Evolutionary conservation across 306 rosid genomes (phyloP).

Genomic region (Ziziphus jujuba): DNA sequence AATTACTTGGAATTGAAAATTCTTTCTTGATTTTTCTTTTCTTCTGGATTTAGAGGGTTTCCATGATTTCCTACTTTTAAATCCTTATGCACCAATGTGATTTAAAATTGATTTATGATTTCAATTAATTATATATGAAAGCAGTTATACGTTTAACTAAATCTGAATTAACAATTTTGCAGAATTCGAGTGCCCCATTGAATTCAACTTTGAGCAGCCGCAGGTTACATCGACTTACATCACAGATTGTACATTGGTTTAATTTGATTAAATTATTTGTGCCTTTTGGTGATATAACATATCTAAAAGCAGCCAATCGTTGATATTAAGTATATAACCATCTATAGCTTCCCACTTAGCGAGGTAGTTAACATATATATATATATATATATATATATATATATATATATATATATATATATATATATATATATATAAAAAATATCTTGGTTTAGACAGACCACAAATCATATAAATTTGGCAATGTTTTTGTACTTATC

Average conservation of each 20-base stretch:
- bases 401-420: no score
- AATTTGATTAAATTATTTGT: background rate
- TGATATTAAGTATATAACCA: background rate
- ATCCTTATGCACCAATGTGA: background rate
- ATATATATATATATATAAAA: no score
- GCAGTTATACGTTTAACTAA: slow-evolving; percentile 13
- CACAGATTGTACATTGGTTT: background rate
- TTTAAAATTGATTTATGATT: background rate
- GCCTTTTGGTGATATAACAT: background rate
- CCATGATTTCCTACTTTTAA: background rate
- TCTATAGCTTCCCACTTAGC: background rate
- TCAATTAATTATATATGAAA: background rate
- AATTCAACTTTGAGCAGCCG: slow-evolving; percentile 1
- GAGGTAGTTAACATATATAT: background rate
- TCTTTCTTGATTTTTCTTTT: background rate
- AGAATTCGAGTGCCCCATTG: slow-evolving; percentile 11
- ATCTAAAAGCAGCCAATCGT: background rate
- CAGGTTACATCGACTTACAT: background rate
- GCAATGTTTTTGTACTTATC: no score
- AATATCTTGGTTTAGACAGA: background rate
- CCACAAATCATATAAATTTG: no score
- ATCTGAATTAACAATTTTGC: background rate
- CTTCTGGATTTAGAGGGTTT: background rate
- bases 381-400: no score
- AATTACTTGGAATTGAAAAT: no score